A percentile compares a stretch with the other conserved stretches of the same genome.
These are phyloP conservation scores for Oryza glumipatula DNA, from an alignment of 176 grass and related monocot species.

Conservation along the genomic window DNA sequence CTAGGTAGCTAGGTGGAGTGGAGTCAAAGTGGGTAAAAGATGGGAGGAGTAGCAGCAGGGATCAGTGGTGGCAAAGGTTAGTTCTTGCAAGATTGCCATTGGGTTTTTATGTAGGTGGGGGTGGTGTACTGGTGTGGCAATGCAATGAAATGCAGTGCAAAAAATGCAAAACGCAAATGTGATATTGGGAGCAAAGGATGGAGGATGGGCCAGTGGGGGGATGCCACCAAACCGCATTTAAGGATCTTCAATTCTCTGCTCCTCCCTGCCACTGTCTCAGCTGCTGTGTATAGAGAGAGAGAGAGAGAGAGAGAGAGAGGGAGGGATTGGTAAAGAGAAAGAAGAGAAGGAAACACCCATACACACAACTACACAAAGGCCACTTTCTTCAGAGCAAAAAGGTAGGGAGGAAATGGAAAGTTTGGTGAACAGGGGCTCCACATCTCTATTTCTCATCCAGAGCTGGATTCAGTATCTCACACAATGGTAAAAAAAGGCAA, in stretches of 20 bases:
- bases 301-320: neutral
- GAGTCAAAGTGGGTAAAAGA: conserved; percentile 57
- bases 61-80: neutral
- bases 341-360: conserved; percentile 38
- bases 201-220: conserved; percentile 28
- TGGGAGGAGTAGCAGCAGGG: neutral
- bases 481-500: neutral
- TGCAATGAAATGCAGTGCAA: neutral
- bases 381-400: conserved; percentile 43
- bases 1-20: neutral
- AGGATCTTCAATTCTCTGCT: conserved; percentile 69
- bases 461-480: neutral
- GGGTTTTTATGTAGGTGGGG: conserved; percentile 51
- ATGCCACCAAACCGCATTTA: conserved; percentile 77
- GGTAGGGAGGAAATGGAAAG: conserved; percentile 43
- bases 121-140: neutral
- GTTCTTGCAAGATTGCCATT: neutral
- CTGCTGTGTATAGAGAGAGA: neutral
- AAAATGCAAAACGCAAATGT: neutral
- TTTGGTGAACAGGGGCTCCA: conserved; percentile 44
- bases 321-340: too few relatives aligned
- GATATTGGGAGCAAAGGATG: neutral
- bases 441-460: neutral
- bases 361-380: conserved; percentile 17
- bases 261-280: conserved; percentile 42